Evolutionary conservation across 83 land plant species (phyloP).

Genomic region (Picea abies): DNA sequence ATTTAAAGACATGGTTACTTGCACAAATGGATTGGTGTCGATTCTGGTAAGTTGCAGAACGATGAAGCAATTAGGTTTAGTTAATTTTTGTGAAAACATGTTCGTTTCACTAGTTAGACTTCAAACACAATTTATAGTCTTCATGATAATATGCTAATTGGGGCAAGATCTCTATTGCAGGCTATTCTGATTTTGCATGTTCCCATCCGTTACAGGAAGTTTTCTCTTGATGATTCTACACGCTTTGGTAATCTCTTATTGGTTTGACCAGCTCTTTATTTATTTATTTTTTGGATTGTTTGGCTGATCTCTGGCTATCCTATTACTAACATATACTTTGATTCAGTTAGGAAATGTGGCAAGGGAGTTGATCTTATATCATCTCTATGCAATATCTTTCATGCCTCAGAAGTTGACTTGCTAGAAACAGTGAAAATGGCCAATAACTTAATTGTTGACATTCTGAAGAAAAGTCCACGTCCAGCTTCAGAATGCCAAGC

Average conservation of each 20-base stretch:
- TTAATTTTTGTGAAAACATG: background rate
- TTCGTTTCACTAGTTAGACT: background rate
- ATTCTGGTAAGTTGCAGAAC: constrained; percentile 60
- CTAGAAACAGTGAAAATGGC: constrained; percentile 56
- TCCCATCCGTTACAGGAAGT: constrained; percentile 66
- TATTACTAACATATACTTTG: constrained; percentile 12
- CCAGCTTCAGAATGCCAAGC: constrained; percentile 43
- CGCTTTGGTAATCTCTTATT: constrained; percentile 55
- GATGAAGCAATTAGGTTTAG: background rate
- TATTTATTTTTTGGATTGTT: background rate
- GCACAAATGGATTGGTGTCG: constrained; percentile 87
- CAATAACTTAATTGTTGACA: constrained; percentile 53
- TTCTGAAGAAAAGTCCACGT: constrained; percentile 55
- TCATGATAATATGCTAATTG: background rate
- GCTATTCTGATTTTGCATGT: constrained; percentile 83
- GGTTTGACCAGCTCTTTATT: constrained; percentile 6
- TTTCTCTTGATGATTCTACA: constrained; percentile 43
- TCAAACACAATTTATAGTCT: background rate
- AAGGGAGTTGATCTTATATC: constrained; percentile 78
- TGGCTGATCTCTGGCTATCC: background rate
- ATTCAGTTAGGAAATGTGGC: constrained; percentile 59
- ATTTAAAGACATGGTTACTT: constrained; percentile 84
- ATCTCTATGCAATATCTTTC: constrained; percentile 74
- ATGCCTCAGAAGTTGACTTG: constrained; percentile 89
- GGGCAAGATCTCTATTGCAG: constrained; percentile 36